Evolutionary conservation across 805 yeast species (phyloP), one percentile per base, ranked within the genome.

Genomic region (Ascoidea rubescens): DNA sequence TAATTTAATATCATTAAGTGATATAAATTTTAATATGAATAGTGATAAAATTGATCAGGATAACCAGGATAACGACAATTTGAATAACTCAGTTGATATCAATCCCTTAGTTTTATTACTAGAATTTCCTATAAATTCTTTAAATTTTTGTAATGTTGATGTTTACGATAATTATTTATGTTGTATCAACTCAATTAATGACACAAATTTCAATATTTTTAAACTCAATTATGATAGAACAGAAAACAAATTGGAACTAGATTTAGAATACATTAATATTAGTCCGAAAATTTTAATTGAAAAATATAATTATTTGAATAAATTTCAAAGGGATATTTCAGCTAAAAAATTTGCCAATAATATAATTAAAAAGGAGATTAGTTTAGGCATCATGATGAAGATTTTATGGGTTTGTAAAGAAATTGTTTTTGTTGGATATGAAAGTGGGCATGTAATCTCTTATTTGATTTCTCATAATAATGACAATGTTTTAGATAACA

Each of bases 81-180:
- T 57, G 37, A 56, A 59, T 28, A 47, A 46, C 1, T 5, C 21
- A 2, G 53, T 45, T 5, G 51, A 46, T n/a, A 44, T 37, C 1
- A 8, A 46, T 14, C 46, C 44, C 4, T 10, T 52, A 58, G 59
- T 5, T 59, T 65, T 57, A 56, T 62, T 68, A 1, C 71, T 74
- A 55, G 72, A 75, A 16, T 70, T 84, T 57, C 89, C 89, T 5
- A 84, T 84, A 47, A 87, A 87, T 62, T 71, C 87, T 4, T 67
- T 87, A 56, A 87, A 85, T 58, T 87, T 82, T 63, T 76, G 88
- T 57, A 79, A 80, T 52, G 79, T 82, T n/a, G 80, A 73, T 5
- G 63, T 74, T 16, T 52, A 49, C 5, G 61, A 62, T 1, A 60
- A 66, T 14, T 57, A 56, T 12, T 53, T 78, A 31, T 60, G 82